Base-by-base conservation (phyloP, 305 asterid species). In the Ajuga reptans region DNA sequence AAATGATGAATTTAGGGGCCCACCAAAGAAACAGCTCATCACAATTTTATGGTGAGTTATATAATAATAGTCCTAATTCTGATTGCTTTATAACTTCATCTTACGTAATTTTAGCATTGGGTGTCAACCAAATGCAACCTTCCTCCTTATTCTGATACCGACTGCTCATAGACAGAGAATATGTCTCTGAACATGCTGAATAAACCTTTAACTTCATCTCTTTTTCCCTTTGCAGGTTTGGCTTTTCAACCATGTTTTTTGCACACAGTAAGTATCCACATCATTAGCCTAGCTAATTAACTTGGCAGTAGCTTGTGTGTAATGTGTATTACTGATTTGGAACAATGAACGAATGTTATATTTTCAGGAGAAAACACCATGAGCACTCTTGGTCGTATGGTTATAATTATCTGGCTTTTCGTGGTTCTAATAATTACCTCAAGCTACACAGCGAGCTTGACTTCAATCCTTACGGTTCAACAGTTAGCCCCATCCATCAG, bases 361-460 rank as follows among this genome's bases (percentile, higher is more conserved):
- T 43, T 75, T 67, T 39, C 93, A 88, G 97, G 92, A 76, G 97
- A 90, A 78, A 88, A 90, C 29, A 85, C 90, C 6, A 75, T 81
- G 66, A 87, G 90, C 83, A 75, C 92, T 9, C 88, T 88, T 29
- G 94, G 91, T 37, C 94, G 94, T 17, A 70, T 88, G 77, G 94
- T 90, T 65, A 87, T 90, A 68, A 56, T 90, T 31, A 76, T 90
- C 75, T 88, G 97, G 97, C 85, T 90, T 17, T 90, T 90, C 54
- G 94, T 87, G 64, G 95, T 88, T 27, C 46, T 90, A 67, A 88
- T 90, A 56, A 74, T 90, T 49, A 86, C 80, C n/a, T 87, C 92
- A 33, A 87, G 96, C 84, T 87, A 87, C 83, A 90, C 95, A 0
- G 95, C 95, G 15, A 90, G 93, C 80, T 64, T 90, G 88, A 87